phyloP scores from a whole-genome alignment of 2,329 filamentous ascomycete genomes.

The Colletotrichum cereale region DNA sequence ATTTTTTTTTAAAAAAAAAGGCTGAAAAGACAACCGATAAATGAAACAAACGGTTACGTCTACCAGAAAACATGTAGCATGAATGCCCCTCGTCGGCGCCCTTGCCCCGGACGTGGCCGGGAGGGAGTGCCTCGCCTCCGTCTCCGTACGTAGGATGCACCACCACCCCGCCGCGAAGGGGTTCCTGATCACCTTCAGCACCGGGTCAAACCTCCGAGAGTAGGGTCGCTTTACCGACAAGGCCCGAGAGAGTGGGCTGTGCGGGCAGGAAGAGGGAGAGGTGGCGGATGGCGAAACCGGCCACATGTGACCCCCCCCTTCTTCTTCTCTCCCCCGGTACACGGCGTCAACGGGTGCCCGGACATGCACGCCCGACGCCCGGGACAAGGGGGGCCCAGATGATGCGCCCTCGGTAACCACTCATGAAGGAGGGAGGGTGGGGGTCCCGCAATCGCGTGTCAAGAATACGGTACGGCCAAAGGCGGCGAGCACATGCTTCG shows the following conservation, averaged over 20 bases:
- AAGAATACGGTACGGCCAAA: background rate
- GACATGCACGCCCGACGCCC: background rate
- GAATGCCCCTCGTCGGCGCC: background rate
- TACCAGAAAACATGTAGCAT: no score
- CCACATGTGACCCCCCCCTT: background rate
- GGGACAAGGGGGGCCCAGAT: background rate
- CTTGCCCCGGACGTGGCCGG: background rate
- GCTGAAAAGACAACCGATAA: no score
- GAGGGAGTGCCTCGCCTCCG: background rate
- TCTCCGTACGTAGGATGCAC: background rate
- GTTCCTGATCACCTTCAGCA: background rate
- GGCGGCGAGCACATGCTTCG: background rate
- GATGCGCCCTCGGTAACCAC: background rate
- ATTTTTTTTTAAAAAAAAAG: no score
- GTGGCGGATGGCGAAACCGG: background rate
- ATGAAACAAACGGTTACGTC: no score
- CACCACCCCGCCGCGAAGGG: background rate
- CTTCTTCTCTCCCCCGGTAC: background rate
- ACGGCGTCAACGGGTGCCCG: background rate
- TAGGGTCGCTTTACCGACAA: background rate
- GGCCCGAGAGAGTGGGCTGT: no score
- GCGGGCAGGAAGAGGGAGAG: background rate
- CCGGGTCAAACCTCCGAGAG: background rate
- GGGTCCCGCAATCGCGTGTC: background rate
- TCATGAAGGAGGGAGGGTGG: background rate